Evolutionary conservation across 2,329 filamentous ascomycete species (phyloP).

Genomic region (Exutisphaerella laricina): DNA sequence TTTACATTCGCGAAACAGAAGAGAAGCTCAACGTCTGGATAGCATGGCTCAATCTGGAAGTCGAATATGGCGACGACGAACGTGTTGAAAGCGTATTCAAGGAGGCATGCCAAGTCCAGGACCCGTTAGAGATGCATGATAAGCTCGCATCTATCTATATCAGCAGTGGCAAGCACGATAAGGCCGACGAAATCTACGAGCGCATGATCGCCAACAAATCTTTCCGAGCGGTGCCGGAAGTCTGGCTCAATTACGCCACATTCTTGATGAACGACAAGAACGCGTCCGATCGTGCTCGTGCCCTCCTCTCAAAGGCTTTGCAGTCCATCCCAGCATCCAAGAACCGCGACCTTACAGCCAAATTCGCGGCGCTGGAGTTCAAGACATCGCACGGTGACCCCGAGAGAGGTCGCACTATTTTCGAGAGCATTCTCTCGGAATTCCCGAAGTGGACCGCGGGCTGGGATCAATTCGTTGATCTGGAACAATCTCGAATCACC

Average conservation of each 20-base stretch:
- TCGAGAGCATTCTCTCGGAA: conserved; percentile 76
- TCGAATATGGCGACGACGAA: conserved; percentile 72
- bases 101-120: conserved; percentile 89
- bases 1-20: conserved; percentile 82
- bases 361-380: conserved; percentile 91
- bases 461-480: conserved; percentile 86
- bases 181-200: conserved; percentile 85
- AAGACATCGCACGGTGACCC: conserved; percentile 73
- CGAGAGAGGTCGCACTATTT: conserved; percentile 90
- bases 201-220: conserved; percentile 76
- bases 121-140: conserved; percentile 82
- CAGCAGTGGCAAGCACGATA: conserved; percentile 75
- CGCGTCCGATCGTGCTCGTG: conserved; percentile 67
- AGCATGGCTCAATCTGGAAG: conserved; percentile 88
- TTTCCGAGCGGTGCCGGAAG: conserved; percentile 68
- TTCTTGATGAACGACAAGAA: conserved; percentile 75
- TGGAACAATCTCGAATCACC: conserved; percentile 53
- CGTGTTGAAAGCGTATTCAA: conserved; percentile 81
- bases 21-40: conserved; percentile 97
- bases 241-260: conserved; percentile 93
- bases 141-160: conserved; percentile 92
- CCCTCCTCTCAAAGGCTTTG: conserved; percentile 73
- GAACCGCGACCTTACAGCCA: conserved; percentile 70
- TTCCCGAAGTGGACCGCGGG: conserved; percentile 88
- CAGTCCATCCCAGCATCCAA: conserved; percentile 70